Evolutionary conservation across 306 rosid species (phyloP), one percentile per base, ranked within the genome.

Genomic region (Psophocarpus tetragonolobus): DNA sequence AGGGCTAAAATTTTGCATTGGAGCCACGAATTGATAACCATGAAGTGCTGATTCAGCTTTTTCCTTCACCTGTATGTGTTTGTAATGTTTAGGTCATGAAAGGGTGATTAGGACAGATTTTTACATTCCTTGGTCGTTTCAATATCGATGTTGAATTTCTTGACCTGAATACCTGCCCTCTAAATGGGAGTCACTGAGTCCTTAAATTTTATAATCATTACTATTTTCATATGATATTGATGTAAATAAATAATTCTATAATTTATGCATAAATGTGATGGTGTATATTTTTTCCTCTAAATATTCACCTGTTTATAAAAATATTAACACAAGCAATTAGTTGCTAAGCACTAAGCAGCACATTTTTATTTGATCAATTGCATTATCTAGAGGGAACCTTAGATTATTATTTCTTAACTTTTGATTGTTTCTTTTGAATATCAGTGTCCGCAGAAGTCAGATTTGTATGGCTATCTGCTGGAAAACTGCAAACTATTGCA

Each of bases 131-230:
- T 35, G 93, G 96, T 13, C 90, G 88, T 45, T 81, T 88, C 23
- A 41, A 88, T 77, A 85, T 92, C 17, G 92, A 86, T 77, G 89
- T 90, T 65, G 96, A 92, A 74, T 92, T 92, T 85, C 91, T 90
- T 26, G 97, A 90, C 85, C 81, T 92, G 74, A 92, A 83, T 88
- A 81, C 86, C 81, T 74, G 39, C 75, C 81, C 89, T 66, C 44
- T 54, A 60, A 84, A 81, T 83, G 97, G 87, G 79, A 92, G 95
- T 88, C 76, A 70, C 76, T 88, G 79, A 92, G 95, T 88, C 76
- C 73, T 74, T 54, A 17, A 50, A 17, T 48, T 18, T 36, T 72
- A 8, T 30, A n/a, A 62, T 68, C 47, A 56, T 63, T 61, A 10
- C 18, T 21, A 67, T 68, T 6, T 10, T 70, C 18, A 38, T 79